Base-by-base conservation (phyloP, 768 basidiomycete species). In the Russula ochroleuca region DNA sequence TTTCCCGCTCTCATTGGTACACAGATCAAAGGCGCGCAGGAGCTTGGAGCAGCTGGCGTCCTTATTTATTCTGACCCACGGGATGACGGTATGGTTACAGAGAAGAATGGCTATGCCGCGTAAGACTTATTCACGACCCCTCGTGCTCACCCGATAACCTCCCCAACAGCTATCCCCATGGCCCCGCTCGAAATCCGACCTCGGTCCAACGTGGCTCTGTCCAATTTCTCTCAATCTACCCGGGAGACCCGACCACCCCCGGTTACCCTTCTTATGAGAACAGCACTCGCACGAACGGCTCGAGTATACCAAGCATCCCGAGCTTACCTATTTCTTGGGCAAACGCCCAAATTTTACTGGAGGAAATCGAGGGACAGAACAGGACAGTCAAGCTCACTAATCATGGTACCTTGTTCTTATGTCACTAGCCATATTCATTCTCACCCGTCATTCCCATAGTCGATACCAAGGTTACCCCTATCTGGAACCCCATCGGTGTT, bases 261-360 rank as follows among this genome's bases (percentile, higher is more conserved):
- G 91, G 89, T 11, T 82, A 85, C 65, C 95, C 96, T 53, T 79
- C 95, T 1, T 98, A 98, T 73, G 81, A 85, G 71, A 85, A 94
- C 70, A 84, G 85, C 43, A 86, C 88, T 14, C 81, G 90, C 52
- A 76, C 74, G 14, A 80, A 83, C 21, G 83, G 78, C 25, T 75
- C 73, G 48, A 90, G 87, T 68, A 81, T 88, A 41, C 90, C 91
- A 2, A 73, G 71, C 19, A 93, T 94, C 64, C 91, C 92, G 1
- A 93, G 91, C 70, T 74, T 98, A n/a, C 96, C 96, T 1, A 84
- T 97, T 67, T 92, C 89, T 0, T 95, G 91, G 87, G 75, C 79
- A 51, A 96, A 94, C 70, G 94, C 92, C 0, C 72, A 83, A 57
- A 78, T 80, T 10, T 73, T 91, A 4, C 72, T 88, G 37, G 71